Conservation (phyloP, 1,284 basidiomycete genomes). For the Porodaedalea pini region DNA sequence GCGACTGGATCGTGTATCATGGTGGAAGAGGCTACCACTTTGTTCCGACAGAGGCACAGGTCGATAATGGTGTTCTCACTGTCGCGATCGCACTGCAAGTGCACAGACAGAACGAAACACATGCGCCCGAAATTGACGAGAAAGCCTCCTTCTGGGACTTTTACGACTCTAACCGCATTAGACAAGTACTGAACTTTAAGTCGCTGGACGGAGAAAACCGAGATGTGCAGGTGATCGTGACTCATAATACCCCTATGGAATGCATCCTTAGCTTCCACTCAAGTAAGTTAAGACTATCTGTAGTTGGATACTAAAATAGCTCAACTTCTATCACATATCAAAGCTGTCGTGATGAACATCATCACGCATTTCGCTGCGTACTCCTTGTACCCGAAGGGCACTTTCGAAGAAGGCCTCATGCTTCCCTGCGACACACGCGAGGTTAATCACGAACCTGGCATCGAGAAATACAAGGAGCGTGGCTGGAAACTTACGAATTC, state of each 20-base stretch:
- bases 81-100: neutral
- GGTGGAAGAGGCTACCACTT: constrained; percentile 8
- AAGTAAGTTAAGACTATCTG: constrained; percentile 4
- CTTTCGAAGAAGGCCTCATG: constrained; percentile 11
- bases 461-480: constrained; percentile 4
- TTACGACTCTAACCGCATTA: neutral
- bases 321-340: neutral
- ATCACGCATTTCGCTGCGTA: constrained; percentile 13
- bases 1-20: constrained; percentile 15
- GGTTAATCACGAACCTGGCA: neutral
- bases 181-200: neutral
- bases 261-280: constrained; percentile 14
- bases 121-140: neutral
- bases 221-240: constrained; percentile 4
- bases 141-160: neutral
- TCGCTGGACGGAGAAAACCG: neutral
- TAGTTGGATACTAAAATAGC: neutral
- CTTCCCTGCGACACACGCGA: neutral
- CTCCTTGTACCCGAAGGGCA: constrained; percentile 13
- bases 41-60: neutral
- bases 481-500: constrained; percentile 2
- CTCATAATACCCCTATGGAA: constrained; percentile 1
- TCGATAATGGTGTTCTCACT: neutral
- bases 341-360: constrained; percentile 18
- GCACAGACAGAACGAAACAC: neutral